Evolutionary conservation across 2,329 filamentous ascomycete species (phyloP).

Genomic region (Talaromyces sp.): DNA sequence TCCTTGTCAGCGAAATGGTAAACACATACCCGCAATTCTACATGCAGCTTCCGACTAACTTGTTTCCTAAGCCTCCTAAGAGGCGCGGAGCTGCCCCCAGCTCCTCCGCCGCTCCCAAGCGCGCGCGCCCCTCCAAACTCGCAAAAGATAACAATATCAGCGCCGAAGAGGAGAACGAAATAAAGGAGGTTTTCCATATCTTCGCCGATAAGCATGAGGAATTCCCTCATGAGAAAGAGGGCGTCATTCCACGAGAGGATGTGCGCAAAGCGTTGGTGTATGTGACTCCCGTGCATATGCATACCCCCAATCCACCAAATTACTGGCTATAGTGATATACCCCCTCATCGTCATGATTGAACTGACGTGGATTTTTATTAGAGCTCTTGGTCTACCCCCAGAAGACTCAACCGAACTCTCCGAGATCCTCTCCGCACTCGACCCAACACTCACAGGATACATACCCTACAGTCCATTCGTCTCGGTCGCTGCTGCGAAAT

Average conservation of each 20-base stretch:
- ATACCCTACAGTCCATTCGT: constrained; percentile 81
- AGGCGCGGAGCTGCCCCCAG: constrained; percentile 35
- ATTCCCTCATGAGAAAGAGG: constrained; percentile 70
- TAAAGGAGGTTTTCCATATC: constrained; percentile 83
- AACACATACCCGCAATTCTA: not conserved
- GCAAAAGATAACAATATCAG: constrained; percentile 89
- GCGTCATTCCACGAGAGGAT: constrained; percentile 68
- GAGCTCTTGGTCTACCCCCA: constrained; percentile 78
- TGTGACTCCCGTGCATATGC: constrained; percentile 36
- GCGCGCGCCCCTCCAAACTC: constrained; percentile 74
- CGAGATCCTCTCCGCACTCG: constrained; percentile 78
- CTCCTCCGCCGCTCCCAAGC: constrained; percentile 39
- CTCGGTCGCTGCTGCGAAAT: constrained; percentile 82
- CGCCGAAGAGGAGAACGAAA: constrained; percentile 82
- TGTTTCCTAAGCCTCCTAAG: constrained; percentile 37
- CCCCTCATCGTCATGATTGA: not conserved
- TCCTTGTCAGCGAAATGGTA: constrained; percentile 4
- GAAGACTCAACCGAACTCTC: constrained; percentile 66
- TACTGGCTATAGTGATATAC: too few species aligned
- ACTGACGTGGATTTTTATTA: constrained; percentile 38
- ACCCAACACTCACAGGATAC: constrained; percentile 78
- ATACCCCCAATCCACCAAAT: not conserved
- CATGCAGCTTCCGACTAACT: not conserved
- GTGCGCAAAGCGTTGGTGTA: constrained; percentile 75
- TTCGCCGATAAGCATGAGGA: constrained; percentile 65